Evolutionary conservation across 2,329 filamentous ascomycete species (phyloP), one percentile per base, ranked within the genome.

Genomic region (Aspergillus tanneri): DNA sequence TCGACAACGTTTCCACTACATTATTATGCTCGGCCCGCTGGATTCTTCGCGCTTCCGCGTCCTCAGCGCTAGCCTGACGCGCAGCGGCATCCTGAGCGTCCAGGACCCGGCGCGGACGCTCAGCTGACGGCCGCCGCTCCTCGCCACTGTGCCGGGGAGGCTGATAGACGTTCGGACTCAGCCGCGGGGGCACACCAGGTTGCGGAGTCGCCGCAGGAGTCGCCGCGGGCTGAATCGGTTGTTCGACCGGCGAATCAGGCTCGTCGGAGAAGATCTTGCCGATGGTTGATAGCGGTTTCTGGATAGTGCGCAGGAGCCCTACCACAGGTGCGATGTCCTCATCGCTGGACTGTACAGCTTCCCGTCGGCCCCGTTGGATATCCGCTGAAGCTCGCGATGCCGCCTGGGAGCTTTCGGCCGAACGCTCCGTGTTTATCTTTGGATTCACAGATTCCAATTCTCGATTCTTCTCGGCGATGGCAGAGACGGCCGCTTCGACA

Each of bases 401-500:
- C n/a, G 80, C 74, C 67, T 85, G 79, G 21, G 81, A 75, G 22
- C 75, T 71, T 39, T 77, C 78, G 4, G 76, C 66, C 5, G 72
- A 62, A 21, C 77, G 77, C 54, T 77, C 75, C 3, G 67, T 63
- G 23, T 71, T 47, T 50, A 59, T 61, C 48, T 60, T 61, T 47
- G 67, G 62, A 22, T 67, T 64, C 40, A 66, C 57, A n/a, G 74
- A 70, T 54, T 83, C 76, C 27, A 79, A 75, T 51, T 77, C 74
- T 49, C 84, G 81, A 62, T 96, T 90, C 62, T 88, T 89, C 71
- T 96, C 92, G 2, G 93, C 92, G 57, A 99, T 99, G 34, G 88
- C 89, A 5, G 90, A 96, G 3, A 99, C 95, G 6, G 93, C 91
- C 3, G 87, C 87, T 72, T 99, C 93, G n/a, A 99, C 95, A 58